Evolutionary conservation across 768 basidiomycete genomes (phyloP).

Genomic region (Trametes punicea): DNA sequence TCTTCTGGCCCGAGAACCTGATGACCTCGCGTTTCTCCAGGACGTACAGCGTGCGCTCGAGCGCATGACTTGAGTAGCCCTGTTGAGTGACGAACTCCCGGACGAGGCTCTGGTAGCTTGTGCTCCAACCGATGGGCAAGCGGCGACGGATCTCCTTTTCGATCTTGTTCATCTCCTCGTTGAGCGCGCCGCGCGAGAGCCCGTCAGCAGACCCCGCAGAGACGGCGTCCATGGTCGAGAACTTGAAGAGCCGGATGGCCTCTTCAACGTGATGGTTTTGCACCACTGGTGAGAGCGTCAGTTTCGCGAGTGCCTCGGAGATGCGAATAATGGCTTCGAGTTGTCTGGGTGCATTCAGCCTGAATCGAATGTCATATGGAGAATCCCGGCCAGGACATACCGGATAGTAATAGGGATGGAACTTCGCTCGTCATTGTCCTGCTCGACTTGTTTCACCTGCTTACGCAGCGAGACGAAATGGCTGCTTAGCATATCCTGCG

Average conservation of each 20-base stretch:
- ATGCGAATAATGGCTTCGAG: conserved; percentile 98
- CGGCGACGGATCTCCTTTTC: conserved; percentile 82
- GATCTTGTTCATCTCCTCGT: conserved; percentile 89
- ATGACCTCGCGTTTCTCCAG: conserved; percentile 96
- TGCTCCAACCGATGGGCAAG: conserved; percentile 93
- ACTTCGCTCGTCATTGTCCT: conserved; percentile 94
- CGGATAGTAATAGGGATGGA: conserved; percentile 98
- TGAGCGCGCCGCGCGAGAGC: conserved; percentile 83
- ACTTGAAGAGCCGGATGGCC: conserved; percentile 96
- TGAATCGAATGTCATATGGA: neutral
- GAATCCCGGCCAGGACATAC: conserved; percentile 40
- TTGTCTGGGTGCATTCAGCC: conserved; percentile 49
- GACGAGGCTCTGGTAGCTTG: conserved; percentile 90
- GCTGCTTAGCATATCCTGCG: conserved; percentile 93
- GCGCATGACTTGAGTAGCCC: conserved; percentile 84
- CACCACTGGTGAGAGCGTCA: conserved; percentile 84
- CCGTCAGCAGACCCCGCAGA: conserved; percentile 93
- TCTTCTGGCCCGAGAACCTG: conserved; percentile 78
- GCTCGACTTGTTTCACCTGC: conserved; percentile 92
- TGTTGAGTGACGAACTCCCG: conserved; percentile 93
- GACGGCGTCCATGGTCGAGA: conserved; percentile 98
- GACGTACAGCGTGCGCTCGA: conserved; percentile 87
- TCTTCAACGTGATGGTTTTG: conserved; percentile 95
- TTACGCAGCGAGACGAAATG: conserved; percentile 93
- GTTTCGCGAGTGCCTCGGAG: conserved; percentile 93